phyloP scores from a whole-genome alignment of 352 stramenopile genomes.

The Globisporangium cederbergense region DNA sequence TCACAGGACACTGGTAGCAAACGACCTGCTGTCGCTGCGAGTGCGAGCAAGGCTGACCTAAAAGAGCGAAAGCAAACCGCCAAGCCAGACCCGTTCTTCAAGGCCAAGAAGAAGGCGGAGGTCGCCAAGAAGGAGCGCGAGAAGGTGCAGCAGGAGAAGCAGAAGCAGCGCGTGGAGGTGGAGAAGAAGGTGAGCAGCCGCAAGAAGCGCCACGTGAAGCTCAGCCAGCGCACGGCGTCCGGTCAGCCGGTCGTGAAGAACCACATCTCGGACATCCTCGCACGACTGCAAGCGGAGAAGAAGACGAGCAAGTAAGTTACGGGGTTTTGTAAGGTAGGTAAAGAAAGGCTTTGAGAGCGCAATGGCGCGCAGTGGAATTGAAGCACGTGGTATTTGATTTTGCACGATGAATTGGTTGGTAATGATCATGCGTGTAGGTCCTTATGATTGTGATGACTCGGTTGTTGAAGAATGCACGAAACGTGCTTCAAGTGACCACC shows the following conservation, averaged over 20 bases:
- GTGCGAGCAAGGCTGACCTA: conserved; percentile 17
- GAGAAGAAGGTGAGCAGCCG: conserved; percentile 77
- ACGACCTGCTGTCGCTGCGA: not conserved
- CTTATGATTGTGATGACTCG: not conserved
- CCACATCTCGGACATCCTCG: conserved; percentile 82
- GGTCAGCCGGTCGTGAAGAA: conserved; percentile 84
- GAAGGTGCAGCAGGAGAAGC: conserved; percentile 34
- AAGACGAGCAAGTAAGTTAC: conserved; percentile 12
- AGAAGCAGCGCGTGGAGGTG: conserved; percentile 42
- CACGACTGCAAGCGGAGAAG: conserved; percentile 61
- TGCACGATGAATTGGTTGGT: not conserved
- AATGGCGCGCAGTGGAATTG: not conserved
- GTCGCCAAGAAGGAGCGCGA: conserved; percentile 51
- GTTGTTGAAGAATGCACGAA: not conserved
- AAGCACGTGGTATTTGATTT: not conserved
- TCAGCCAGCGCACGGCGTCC: conserved; percentile 72
- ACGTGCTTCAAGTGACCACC: not conserved
- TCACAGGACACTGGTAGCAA: not conserved
- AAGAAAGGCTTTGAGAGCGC: not conserved
- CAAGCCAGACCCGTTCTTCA: conserved; percentile 82
- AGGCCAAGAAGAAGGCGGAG: conserved; percentile 76
- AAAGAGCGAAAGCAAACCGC: conserved; percentile 14
- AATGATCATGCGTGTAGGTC: not conserved
- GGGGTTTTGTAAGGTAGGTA: not conserved
- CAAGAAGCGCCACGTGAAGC: conserved; percentile 87